phyloP scores from a whole-genome alignment of 2,329 filamentous ascomycete genomes.

The Cyclaneusma minus region DNA sequence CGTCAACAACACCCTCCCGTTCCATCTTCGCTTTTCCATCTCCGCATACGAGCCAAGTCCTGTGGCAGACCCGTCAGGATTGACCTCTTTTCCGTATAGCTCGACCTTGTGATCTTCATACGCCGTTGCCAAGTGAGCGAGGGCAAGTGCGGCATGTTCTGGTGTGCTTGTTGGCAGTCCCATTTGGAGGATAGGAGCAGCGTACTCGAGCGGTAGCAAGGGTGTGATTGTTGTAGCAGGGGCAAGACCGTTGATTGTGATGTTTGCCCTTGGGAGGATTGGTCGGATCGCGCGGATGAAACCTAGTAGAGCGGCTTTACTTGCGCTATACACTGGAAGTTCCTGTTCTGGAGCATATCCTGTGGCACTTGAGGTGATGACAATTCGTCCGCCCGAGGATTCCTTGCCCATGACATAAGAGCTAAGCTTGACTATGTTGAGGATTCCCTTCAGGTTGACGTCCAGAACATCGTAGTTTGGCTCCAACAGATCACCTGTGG shows the following conservation, averaged over 20 bases:
- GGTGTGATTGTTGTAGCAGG: slow-evolving; percentile 20
- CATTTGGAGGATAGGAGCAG: slow-evolving; percentile 16
- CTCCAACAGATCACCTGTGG: slow-evolving; percentile 15
- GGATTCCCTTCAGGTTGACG: slow-evolving; percentile 18
- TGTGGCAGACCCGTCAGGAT: slow-evolving; percentile 4
- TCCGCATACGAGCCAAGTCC: slow-evolving; percentile 16
- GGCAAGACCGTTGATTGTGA: slow-evolving; percentile 24
- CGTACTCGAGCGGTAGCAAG: slow-evolving; percentile 17
- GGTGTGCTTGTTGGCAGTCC: slow-evolving; percentile 20
- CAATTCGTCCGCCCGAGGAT: slow-evolving; percentile 18
- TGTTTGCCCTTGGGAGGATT: slow-evolving; percentile 10
- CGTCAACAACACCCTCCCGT: slow-evolving; percentile 2
- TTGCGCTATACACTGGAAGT: slow-evolving; percentile 19
- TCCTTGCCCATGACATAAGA: slow-evolving; percentile 13
- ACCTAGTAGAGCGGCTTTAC: slow-evolving; percentile 13
- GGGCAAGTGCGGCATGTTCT: slow-evolving; percentile 19
- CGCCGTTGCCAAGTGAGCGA: slow-evolving; percentile 23
- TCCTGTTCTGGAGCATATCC: slow-evolving; percentile 22
- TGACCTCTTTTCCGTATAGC: slow-evolving; percentile 23
- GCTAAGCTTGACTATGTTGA: slow-evolving; percentile 21
- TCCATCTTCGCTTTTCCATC: slow-evolving; percentile 15
- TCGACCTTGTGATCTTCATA: slow-evolving; percentile 18
- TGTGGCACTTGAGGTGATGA: slow-evolving; percentile 23
- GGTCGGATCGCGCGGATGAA: slow-evolving; percentile 20
- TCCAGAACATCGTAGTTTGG: slow-evolving; percentile 18